Conservation (phyloP, 805 yeast genomes). For the Ogataea naganishii region DNA sequence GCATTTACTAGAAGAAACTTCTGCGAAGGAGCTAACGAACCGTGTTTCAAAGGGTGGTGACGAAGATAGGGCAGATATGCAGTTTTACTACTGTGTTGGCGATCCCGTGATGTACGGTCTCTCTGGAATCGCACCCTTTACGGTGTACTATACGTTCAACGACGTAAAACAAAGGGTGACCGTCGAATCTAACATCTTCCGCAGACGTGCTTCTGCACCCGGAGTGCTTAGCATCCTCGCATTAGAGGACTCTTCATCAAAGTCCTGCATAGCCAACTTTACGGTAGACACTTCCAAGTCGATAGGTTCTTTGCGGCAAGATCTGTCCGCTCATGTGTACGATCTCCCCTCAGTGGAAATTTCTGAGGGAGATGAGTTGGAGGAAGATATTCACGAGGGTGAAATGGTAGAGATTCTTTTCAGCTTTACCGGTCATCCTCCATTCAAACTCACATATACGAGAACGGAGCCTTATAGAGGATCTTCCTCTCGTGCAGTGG, state of each 20-base stretch:
- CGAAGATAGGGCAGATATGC: constrained; percentile 17
- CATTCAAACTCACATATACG: constrained; percentile 78
- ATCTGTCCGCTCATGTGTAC: constrained; percentile 26
- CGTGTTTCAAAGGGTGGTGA: constrained; percentile 3
- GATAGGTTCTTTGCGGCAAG: constrained; percentile 15
- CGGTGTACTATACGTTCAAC: constrained; percentile 66
- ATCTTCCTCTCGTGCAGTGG: constrained; percentile 32
- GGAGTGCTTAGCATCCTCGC: constrained; percentile 67
- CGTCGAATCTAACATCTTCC: constrained; percentile 28
- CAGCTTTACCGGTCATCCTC: constrained; percentile 81
- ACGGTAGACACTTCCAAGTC: constrained; percentile 27
- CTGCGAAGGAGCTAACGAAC: constrained; percentile 7
- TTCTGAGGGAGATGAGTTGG: constrained; percentile 63
- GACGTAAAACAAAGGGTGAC: constrained; percentile 49
- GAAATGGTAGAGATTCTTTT: constrained; percentile 86
- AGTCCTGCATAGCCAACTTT: constrained; percentile 61
- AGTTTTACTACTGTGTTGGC: constrained; percentile 78
- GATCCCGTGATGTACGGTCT: constrained; percentile 73
- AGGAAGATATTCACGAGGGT: constrained; percentile 87
- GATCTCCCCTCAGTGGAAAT: constrained; percentile 71
- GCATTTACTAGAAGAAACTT: constrained; percentile 26
- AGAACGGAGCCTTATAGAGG: constrained; percentile 37
- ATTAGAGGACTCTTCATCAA: constrained; percentile 63
- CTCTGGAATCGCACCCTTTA: constrained; percentile 75
- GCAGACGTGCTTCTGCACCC: constrained; percentile 70